Percentiles rank a stretch among this genome's conserved stretches.
Evolutionary conservation across 2,329 filamentous ascomycete species (phyloP).

Genomic region (Cladophialophora yegresii): DNA sequence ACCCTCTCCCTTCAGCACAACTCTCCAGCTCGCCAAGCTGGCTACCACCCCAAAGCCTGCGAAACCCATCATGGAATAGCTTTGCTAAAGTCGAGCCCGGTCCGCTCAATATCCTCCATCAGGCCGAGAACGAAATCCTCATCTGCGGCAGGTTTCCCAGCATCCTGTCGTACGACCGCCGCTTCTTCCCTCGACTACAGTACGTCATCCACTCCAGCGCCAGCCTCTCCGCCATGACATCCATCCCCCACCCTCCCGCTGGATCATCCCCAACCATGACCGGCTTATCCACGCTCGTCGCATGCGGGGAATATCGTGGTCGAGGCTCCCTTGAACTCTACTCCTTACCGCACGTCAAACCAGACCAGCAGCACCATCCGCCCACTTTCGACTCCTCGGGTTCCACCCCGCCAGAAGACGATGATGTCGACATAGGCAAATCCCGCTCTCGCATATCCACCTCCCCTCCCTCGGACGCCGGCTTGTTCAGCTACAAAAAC

Average conservation of each 20-base stretch:
- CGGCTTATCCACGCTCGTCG: slow-evolving; percentile 66
- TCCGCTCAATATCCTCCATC: slow-evolving; percentile 78
- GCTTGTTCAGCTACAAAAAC: slow-evolving; percentile 65
- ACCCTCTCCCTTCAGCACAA: slow-evolving; percentile 8
- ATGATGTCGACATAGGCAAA: slow-evolving; percentile 5
- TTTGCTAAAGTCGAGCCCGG: slow-evolving; percentile 78
- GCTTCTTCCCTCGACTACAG: slow-evolving; percentile 76
- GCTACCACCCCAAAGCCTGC: slow-evolving; percentile 17
- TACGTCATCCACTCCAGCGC: slow-evolving; percentile 83
- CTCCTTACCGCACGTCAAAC: slow-evolving; percentile 48
- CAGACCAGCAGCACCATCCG: slow-evolving; percentile 4
- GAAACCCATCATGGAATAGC: slow-evolving; percentile 37
- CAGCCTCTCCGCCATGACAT: slow-evolving; percentile 63
- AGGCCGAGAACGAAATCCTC: slow-evolving; percentile 77
- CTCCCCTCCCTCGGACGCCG: not conserved
- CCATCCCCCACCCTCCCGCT: slow-evolving; percentile 64
- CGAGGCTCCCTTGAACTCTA: slow-evolving; percentile 92
- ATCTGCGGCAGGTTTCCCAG: slow-evolving; percentile 86
- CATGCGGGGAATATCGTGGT: slow-evolving; percentile 86
- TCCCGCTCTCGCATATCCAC: not conserved
- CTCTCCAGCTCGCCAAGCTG: slow-evolving; percentile 19
- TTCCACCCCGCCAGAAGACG: slow-evolving; percentile 16
- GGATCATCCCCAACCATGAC: slow-evolving; percentile 50
- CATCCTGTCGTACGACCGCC: slow-evolving; percentile 84
- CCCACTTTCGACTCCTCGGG: not conserved